phyloP scores from a whole-genome alignment of 257 asterid species.

The Solanum neorickii region DNA sequence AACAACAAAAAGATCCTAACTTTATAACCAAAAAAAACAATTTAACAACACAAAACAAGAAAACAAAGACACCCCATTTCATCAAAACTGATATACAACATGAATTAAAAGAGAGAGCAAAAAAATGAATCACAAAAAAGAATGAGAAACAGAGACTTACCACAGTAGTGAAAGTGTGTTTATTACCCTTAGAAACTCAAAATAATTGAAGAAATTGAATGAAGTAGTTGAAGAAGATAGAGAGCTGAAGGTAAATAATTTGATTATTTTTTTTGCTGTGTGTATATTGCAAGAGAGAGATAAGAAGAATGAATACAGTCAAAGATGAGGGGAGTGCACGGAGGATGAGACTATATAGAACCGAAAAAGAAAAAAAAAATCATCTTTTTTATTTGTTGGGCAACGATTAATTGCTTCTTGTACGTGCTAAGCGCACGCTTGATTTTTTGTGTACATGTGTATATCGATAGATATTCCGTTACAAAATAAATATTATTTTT shows the following conservation, averaged over 20 bases:
- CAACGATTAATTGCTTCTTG: neutral
- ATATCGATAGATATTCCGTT: too few relatives aligned
- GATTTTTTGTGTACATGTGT: neutral
- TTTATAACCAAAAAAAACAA: neutral
- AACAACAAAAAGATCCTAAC: neutral
- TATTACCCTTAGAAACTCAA: neutral
- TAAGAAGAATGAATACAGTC: constrained; percentile 3
- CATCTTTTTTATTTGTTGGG: neutral
- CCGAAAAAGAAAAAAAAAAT: neutral
- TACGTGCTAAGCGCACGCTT: constrained; percentile 8
- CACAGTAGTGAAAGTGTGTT: neutral
- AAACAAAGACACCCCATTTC: neutral
- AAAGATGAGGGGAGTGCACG: constrained; percentile 32
- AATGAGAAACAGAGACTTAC: neutral
- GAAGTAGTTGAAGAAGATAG: neutral
- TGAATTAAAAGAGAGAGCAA: neutral
- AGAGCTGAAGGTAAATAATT: neutral
- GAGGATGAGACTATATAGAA: constrained; percentile 13
- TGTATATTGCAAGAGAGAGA: neutral
- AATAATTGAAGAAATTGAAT: neutral
- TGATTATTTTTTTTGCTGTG: neutral
- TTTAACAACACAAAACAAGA: neutral
- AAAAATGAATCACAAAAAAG: neutral
- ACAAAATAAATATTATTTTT: too few relatives aligned
- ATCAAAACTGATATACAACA: neutral